Evolutionary conservation across 1,284 basidiomycete genomes (phyloP).

Genomic region (Papiliotrema nemorosa): DNA sequence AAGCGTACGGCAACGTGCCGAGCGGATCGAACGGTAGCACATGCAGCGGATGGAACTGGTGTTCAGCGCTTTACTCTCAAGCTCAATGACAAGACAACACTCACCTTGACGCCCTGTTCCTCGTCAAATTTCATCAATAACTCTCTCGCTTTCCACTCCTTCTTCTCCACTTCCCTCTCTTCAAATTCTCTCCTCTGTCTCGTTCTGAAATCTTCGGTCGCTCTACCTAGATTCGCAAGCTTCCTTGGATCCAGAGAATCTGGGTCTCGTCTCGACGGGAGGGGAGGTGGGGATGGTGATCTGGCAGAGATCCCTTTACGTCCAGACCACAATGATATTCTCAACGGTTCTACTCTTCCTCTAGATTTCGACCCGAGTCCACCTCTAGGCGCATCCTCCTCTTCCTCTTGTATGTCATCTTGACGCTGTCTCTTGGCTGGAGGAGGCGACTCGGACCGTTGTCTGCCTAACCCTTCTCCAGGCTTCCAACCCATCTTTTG

Average conservation of each 20-base stretch:
- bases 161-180: slow-evolving; percentile 32
- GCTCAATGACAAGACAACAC: slow-evolving; percentile 7
- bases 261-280: slow-evolving; percentile 20
- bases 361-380: slow-evolving; percentile 2
- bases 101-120: slow-evolving; percentile 37
- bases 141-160: slow-evolving; percentile 36
- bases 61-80: neutral
- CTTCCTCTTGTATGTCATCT: slow-evolving; percentile 12
- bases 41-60: slow-evolving; percentile 48
- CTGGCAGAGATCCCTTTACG: slow-evolving; percentile 38
- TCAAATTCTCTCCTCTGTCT: slow-evolving; percentile 29
- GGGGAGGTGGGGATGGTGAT: slow-evolving; percentile 37
- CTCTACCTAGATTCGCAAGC: slow-evolving; percentile 24
- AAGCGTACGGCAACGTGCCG: slow-evolving; percentile 33
- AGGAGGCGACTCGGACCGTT: slow-evolving; percentile 19
- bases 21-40: slow-evolving; percentile 37
- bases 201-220: slow-evolving; percentile 39
- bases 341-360: slow-evolving; percentile 34
- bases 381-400: slow-evolving; percentile 10
- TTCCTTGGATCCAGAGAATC: slow-evolving; percentile 29
- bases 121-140: slow-evolving; percentile 33
- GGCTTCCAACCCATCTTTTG: slow-evolving; percentile 51
- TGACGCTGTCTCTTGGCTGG: slow-evolving; percentile 9
- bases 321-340: slow-evolving; percentile 46
- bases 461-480: slow-evolving; percentile 43